These are phyloP conservation scores for Xylariomycetidae sp. DNA, from an alignment of 2,329 filamentous ascomycete genomes.

Conservation along the genomic window DNA sequence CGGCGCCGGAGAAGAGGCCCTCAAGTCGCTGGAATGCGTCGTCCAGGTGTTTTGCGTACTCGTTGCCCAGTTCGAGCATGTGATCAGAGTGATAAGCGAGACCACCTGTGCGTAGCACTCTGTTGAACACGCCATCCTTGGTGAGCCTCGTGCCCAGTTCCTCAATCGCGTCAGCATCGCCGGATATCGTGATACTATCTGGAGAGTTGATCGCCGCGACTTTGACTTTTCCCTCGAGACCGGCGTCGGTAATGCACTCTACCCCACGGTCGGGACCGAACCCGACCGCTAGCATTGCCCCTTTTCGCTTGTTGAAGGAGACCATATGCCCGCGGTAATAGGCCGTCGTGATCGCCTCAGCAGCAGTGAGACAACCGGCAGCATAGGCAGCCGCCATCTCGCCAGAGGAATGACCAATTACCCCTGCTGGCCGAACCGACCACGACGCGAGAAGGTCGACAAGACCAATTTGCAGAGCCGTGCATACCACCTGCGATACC, in stretches of 20 bases:
- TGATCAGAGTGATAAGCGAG: conserved; percentile 26
- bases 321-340: conserved; percentile 13
- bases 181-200: conserved; percentile 21
- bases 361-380: conserved; percentile 11
- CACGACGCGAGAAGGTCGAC: conserved; percentile 28
- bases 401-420: conserved; percentile 33
- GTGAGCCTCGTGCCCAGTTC: conserved; percentile 4
- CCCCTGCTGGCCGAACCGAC: conserved; percentile 27
- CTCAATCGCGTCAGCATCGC: conserved; percentile 17
- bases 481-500: conserved; percentile 26
- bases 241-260: conserved; percentile 1
- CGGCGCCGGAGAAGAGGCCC: neutral
- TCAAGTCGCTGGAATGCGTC: neutral
- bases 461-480: conserved; percentile 31
- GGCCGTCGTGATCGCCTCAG: conserved; percentile 14
- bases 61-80: conserved; percentile 10
- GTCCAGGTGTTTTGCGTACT: conserved; percentile 1
- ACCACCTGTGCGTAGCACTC: conserved; percentile 16
- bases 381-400: conserved; percentile 28
- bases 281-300: conserved; percentile 13
- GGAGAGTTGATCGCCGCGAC: conserved; percentile 21
- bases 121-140: conserved; percentile 14
- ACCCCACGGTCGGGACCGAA: conserved; percentile 1
- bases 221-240: neutral
- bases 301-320: neutral